These are phyloP conservation scores for Nakaseomyces uthaithaninus DNA, from an alignment of 1,139 yeast species.

Conservation along the genomic window DNA sequence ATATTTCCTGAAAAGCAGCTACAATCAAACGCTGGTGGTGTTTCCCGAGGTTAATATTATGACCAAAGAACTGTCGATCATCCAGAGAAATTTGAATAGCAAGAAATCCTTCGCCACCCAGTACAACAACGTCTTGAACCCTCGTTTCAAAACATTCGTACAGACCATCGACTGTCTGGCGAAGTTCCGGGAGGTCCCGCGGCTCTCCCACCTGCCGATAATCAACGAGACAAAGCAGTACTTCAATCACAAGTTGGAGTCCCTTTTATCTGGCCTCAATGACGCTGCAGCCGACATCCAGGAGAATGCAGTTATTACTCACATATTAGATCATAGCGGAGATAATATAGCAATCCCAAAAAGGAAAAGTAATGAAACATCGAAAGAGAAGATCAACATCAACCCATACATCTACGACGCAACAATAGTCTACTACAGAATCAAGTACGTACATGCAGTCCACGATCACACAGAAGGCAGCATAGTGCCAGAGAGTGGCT, in stretches of 20 bases:
- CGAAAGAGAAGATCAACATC: constrained; percentile 8
- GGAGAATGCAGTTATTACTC: constrained; percentile 9
- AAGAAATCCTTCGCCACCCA: constrained; percentile 44
- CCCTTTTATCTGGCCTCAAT: constrained; percentile 25
- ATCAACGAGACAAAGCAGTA: constrained; percentile 13
- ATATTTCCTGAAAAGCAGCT: constrained; percentile 12
- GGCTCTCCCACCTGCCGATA: constrained; percentile 12
- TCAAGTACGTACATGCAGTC: constrained; percentile 18
- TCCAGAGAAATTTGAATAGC: constrained; percentile 46
- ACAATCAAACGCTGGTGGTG: constrained; percentile 33
- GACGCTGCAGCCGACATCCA: constrained; percentile 13
- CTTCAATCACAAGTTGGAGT: constrained; percentile 24
- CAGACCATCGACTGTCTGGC: constrained; percentile 42
- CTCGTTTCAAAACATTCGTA: constrained; percentile 45
- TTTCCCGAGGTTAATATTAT: constrained; percentile 72
- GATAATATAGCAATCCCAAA: neutral
- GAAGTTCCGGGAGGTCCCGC: constrained; percentile 36
- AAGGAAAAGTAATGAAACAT: neutral
- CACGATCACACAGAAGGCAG: constrained; percentile 22
- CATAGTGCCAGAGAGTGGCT: constrained; percentile 18
- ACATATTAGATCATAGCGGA: constrained; percentile 6
- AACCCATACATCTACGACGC: constrained; percentile 39
- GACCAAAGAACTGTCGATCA: constrained; percentile 38
- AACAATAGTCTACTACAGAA: constrained; percentile 40
- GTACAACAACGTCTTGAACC: constrained; percentile 51